These are phyloP conservation scores for Eucalyptus victrix DNA, from an alignment of 345 rosid genomes.

Conservation along the genomic window DNA sequence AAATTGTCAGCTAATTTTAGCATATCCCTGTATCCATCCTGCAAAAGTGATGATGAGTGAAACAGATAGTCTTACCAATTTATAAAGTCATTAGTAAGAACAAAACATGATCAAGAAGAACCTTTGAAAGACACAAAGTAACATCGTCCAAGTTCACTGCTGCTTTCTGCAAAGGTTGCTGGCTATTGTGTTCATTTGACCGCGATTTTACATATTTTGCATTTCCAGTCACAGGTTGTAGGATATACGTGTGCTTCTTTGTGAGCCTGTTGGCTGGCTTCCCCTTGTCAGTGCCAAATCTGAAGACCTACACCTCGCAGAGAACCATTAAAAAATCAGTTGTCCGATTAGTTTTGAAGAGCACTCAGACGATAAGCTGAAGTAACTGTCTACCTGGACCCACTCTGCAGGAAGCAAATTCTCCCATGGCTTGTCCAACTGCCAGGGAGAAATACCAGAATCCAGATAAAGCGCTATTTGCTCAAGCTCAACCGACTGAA, in stretches of 20 bases:
- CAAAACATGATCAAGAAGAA: neutral
- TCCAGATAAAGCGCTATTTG: constrained; percentile 90
- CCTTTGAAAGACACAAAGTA: constrained; percentile 91
- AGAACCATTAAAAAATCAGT: neutral
- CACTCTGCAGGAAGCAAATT: constrained; percentile 83
- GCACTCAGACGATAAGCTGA: neutral
- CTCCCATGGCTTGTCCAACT: constrained; percentile 73
- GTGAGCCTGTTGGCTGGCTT: constrained; percentile 52
- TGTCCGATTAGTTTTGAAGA: neutral
- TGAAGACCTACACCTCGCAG: constrained; percentile 48
- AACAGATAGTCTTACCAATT: neutral
- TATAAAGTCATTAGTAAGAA: neutral
- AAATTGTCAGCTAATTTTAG: constrained; percentile 91
- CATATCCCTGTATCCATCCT: constrained; percentile 84
- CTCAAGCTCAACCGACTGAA: constrained; percentile 83
- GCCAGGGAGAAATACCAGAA: constrained; percentile 86
- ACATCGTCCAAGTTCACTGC: constrained; percentile 84
- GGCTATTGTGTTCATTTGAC: constrained; percentile 18
- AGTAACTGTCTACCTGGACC: constrained; percentile 53
- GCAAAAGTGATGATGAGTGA: constrained; percentile 4
- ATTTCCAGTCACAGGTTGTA: constrained; percentile 92
- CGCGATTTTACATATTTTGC: constrained; percentile 66
- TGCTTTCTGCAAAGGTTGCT: constrained; percentile 73
- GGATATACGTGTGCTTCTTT: constrained; percentile 59
- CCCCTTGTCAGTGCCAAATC: constrained; percentile 76